phyloP scores from a whole-genome alignment of 345 rosid species.

The Sisymbrium altissimum region DNA sequence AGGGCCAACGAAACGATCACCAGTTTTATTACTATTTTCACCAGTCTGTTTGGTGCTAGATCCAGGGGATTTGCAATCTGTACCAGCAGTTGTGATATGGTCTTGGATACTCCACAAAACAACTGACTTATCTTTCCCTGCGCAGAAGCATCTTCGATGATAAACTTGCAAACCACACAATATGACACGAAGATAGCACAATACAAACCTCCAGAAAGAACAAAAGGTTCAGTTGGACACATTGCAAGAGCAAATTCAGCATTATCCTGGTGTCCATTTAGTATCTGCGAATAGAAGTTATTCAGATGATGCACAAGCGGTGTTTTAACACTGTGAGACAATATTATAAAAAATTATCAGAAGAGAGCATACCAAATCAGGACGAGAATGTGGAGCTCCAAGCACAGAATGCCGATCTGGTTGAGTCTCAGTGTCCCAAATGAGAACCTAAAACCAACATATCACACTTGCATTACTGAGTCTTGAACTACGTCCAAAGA shows the following conservation, averaged over 20 bases:
- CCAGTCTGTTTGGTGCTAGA: conserved; percentile 57
- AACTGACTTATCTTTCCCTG: conserved; percentile 91
- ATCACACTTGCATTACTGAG: conserved; percentile 5
- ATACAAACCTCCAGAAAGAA: conserved; percentile 85
- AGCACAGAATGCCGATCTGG: conserved; percentile 88
- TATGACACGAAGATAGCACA: neutral
- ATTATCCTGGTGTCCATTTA: conserved; percentile 90
- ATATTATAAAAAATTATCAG: neutral
- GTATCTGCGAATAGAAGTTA: conserved; percentile 47
- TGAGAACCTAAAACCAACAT: conserved; percentile 62
- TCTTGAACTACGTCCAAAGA: neutral
- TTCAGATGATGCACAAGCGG: conserved; percentile 19
- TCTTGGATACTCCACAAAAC: conserved; percentile 95
- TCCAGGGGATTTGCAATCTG: conserved; percentile 55
- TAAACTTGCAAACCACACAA: conserved; percentile 7
- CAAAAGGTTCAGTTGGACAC: conserved; percentile 92
- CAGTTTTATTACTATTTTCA: conserved; percentile 51
- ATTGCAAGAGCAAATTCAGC: conserved; percentile 98
- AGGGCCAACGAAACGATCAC: conserved; percentile 64
- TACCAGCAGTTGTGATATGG: conserved; percentile 56
- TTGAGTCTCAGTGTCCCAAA: conserved; percentile 94
- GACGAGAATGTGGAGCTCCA: conserved; percentile 85
- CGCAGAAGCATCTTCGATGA: conserved; percentile 25
- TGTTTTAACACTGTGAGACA: neutral
- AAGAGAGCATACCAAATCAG: conserved; percentile 66